Evolutionary conservation across 768 basidiomycete genomes (phyloP).

Genomic region (Psilocybe azurescens): DNA sequence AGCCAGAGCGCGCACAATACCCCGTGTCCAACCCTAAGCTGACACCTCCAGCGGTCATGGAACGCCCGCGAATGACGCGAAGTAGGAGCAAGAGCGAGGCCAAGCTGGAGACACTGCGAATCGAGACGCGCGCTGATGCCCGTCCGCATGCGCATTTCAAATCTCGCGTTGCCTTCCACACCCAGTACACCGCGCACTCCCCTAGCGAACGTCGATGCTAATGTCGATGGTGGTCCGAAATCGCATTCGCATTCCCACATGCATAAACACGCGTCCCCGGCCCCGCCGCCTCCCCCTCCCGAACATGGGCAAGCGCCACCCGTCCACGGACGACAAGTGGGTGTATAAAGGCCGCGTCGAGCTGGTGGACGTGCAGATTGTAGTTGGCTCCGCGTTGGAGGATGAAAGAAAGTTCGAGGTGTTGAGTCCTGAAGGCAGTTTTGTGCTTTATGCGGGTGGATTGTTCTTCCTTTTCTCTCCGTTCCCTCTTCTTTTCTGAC

Average conservation of each 20-base stretch:
- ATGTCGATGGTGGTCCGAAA: background rate
- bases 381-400: constrained; percentile 55
- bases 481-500: background rate
- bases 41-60: background rate
- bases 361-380: constrained; percentile 79
- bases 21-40: constrained; percentile 8
- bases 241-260: constrained; percentile 6
- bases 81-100: constrained; percentile 67
- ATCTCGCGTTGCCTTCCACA: background rate
- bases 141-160: background rate
- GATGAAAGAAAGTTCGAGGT: constrained; percentile 72
- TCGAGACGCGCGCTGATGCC: constrained; percentile 1
- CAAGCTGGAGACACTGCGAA: constrained; percentile 42
- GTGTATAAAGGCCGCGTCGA: constrained; percentile 70
- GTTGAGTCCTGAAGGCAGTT: constrained; percentile 78
- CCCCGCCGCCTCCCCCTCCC: constrained; percentile 28
- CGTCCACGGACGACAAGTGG: constrained; percentile 67
- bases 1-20: constrained; percentile 20
- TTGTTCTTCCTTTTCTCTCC: constrained; percentile 18
- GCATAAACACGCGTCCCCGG: background rate
- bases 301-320: constrained; percentile 34
- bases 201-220: background rate
- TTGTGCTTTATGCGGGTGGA: constrained; percentile 72
- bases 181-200: background rate
- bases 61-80: constrained; percentile 42